Percentiles rank a stretch among this genome's conserved stretches.
Evolutionary conservation across 2,329 filamentous ascomycete species (phyloP).

Genomic region (Colletotrichum limetticola): DNA sequence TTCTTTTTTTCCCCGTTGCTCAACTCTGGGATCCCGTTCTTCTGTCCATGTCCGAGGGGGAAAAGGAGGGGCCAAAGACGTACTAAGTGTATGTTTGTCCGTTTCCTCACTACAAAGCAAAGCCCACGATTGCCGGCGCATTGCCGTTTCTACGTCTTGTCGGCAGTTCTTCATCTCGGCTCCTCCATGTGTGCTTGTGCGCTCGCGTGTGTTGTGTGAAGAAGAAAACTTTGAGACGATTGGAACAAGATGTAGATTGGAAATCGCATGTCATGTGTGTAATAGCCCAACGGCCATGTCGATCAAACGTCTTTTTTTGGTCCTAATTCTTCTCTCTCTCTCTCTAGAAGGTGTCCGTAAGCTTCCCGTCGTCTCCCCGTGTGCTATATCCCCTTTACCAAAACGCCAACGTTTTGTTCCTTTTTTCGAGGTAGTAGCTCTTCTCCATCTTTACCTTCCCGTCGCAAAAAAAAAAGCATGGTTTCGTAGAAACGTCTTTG

Average conservation of each 20-base stretch:
- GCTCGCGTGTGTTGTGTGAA: too few relatives aligned
- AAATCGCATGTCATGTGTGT: neutral
- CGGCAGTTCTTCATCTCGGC: neutral
- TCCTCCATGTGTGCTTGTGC: neutral
- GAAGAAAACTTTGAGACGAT: neutral
- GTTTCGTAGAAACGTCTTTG: neutral
- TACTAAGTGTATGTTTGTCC: neutral
- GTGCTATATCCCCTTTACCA: neutral
- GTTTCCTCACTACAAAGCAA: neutral
- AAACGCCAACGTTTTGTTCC: neutral
- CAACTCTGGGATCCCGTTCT: neutral
- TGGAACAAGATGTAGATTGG: neutral
- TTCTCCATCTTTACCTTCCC: too few relatives aligned
- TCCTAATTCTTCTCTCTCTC: neutral
- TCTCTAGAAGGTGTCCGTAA: neutral
- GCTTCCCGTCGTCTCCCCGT: neutral
- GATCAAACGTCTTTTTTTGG: conserved; percentile 11
- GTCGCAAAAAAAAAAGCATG: neutral
- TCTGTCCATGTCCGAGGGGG: neutral
- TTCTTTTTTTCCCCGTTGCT: neutral
- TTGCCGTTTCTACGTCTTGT: neutral
- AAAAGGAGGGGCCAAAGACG: neutral
- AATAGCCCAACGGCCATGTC: neutral
- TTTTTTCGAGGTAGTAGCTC: neutral
- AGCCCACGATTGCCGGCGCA: neutral